phyloP scores from a whole-genome alignment of 2,329 filamentous ascomycete genomes.

The Clonostachys chloroleuca region DNA sequence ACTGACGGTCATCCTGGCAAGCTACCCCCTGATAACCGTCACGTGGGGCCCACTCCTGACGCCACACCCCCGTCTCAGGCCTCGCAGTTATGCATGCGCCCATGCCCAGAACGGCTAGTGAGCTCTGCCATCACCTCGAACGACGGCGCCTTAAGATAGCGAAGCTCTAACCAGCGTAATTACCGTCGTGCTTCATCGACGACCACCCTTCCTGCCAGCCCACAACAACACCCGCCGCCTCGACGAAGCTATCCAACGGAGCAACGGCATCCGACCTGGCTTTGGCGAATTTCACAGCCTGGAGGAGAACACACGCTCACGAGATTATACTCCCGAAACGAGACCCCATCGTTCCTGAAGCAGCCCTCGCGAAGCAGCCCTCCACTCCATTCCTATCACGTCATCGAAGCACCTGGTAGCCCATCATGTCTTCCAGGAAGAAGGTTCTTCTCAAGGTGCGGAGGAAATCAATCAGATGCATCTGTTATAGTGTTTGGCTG shows the following conservation, averaged over 20 bases:
- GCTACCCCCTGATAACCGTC: conserved; percentile 6
- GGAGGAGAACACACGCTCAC: no score
- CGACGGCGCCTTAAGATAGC: background rate
- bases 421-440: conserved; percentile 74
- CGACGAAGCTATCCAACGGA: background rate
- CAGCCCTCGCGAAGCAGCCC: background rate
- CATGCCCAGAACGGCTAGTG: conserved; percentile 7
- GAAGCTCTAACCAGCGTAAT: background rate
- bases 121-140: background rate
- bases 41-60: conserved; percentile 16
- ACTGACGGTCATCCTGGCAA: no score
- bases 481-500: no score
- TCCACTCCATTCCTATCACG: conserved; percentile 15
- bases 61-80: background rate
- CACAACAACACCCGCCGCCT: background rate
- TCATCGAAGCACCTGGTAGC: conserved; percentile 14
- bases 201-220: background rate
- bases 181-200: background rate
- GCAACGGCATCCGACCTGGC: background rate
- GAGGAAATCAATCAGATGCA: background rate
- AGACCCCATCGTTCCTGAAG: no score
- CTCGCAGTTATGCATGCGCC: conserved; percentile 16
- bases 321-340: no score
- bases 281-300: no score
- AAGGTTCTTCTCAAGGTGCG: conserved; percentile 86